Evolutionary conservation across 2,329 filamentous ascomycete genomes (phyloP).

Genomic region (Penicillium paneum): DNA sequence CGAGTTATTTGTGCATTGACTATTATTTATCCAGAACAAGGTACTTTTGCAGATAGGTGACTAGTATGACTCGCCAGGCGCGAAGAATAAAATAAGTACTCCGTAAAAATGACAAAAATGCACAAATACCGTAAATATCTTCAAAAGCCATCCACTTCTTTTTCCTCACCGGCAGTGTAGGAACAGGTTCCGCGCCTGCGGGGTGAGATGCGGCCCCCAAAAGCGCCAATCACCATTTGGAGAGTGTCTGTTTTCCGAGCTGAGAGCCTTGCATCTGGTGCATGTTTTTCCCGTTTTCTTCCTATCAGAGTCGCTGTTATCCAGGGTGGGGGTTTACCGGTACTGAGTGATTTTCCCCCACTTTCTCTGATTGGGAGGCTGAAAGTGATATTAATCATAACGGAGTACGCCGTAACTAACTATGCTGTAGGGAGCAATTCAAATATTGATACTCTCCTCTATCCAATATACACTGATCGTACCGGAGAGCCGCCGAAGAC

Average conservation of each 20-base stretch:
- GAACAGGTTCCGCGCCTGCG: slow-evolving; percentile 28
- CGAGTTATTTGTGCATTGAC: neutral
- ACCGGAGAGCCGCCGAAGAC: slow-evolving; percentile 23
- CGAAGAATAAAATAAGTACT: neutral
- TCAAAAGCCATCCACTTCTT: neutral
- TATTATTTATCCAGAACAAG: neutral
- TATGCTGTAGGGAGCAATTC: neutral
- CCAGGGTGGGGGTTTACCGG: neutral
- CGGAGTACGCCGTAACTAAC: neutral
- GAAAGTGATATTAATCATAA: neutral
- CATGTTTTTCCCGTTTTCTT: slow-evolving; percentile 17
- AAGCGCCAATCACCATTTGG: slow-evolving; percentile 25
- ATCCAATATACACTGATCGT: neutral
- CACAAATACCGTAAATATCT: neutral
- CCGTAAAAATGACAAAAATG: no score
- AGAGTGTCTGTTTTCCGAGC: slow-evolving; percentile 26
- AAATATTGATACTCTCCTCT: neutral
- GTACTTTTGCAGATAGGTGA: neutral
- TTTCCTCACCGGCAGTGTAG: slow-evolving; percentile 28
- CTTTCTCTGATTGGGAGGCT: neutral
- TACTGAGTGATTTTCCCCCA: neutral
- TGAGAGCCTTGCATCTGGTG: slow-evolving; percentile 29
- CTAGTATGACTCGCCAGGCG: no score
- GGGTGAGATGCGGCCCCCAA: slow-evolving; percentile 19
- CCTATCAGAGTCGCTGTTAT: slow-evolving; percentile 14